Evolutionary conservation across 164 flowering plant species (phyloP), one percentile per base, ranked within the genome.

Genomic region (Liriodendron chinense): DNA sequence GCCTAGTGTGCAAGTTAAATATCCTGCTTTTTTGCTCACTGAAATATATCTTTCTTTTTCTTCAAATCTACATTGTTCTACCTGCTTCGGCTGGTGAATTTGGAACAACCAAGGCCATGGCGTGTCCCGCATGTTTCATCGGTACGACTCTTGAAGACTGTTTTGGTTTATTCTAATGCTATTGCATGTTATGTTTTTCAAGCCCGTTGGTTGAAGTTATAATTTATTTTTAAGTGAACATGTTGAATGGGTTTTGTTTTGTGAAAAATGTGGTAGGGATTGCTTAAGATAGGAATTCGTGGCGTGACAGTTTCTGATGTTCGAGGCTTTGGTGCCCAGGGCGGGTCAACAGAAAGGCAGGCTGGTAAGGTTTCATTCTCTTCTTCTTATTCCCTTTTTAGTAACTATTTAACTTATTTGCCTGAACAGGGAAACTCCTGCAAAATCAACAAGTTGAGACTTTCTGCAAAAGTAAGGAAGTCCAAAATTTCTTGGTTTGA

Each of bases 271-370:
- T 78, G 64, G 64, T 74, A 94, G 98, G 98, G 91, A 61, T 79
- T 94, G 78, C 82, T 94, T 79, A 90, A 93, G 71, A 93, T 91
- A 83, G 98, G 98, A 26, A 93, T 95, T 72, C 93, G 98, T 62
- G 98, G 97, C 71, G 97, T 94, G 18, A 94, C 98, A 0, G 89
- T 95, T 64, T 95, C 97, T 83, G 98, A 93, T 83, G 97, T 91
- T 75, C 84, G 90, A 74, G 98, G 98, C 2, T 93, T 92, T 86
- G 98, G 98, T 74, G 88, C 98, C 72, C 98, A 94, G 83, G 98
- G 98, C 56, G 97, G 97, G 43, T 88, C 87, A 56, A 81, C 89
- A 34, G 98, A 94, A 81, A 90, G 98, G 78, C 97, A 94, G 47
- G 98, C 89, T 69, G 97, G 98, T 91, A 84, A 76, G 20, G 9